Evolutionary conservation across 2,329 filamentous ascomycete species (phyloP), one percentile per base, ranked within the genome.

Genomic region (Chaetomium globosum): DNA sequence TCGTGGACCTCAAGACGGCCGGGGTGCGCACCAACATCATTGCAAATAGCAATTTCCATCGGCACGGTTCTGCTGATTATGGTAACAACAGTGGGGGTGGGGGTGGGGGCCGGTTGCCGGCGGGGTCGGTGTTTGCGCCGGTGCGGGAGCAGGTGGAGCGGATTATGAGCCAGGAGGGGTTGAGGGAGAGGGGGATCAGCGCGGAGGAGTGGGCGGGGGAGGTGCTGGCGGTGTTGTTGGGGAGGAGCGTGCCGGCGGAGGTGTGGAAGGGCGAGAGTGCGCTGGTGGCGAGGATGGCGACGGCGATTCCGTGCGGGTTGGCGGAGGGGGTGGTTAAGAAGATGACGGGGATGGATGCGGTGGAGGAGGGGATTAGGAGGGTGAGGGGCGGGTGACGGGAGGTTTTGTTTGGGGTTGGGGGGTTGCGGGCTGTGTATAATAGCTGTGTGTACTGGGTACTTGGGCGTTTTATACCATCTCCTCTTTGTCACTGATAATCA

Each of bases 1-100:
- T 79, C 26, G 69, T 78, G 13, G 70, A 73, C 28, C 62, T 75
- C 43, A 71, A 75, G 68, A 76, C 75, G 0, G 77, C 74, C 8
- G 74, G 72, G 1, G 73, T 78, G 19, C 65, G 67, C 28, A 76
- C 75, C 19, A 72, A 73, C 4, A 73, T 79, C 60, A 74, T 72
- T 39, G 28, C 39, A 19, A 72, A 72, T 55, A 67, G 64, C 19
- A 67, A 66, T 28, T 54, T 67, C 26, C 67, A 69, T 26, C 26
- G 26, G 26, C 26, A 26, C 26, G 26, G 26, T 26, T 26, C 26
- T 26, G 4, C 26, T 26, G 26, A 4, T 26, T 2, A 26, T 26
- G 26, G 4, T 7, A 12, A n/a, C 21, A 7, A 3, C 2, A n/a
- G 1, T 21, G 43, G 5, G 2, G n/a, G 4, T 48, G 46, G 46